These are phyloP conservation scores for Zymoseptoria tritici DNA, from an alignment of 2,329 filamentous ascomycete genomes.

Conservation along the genomic window DNA sequence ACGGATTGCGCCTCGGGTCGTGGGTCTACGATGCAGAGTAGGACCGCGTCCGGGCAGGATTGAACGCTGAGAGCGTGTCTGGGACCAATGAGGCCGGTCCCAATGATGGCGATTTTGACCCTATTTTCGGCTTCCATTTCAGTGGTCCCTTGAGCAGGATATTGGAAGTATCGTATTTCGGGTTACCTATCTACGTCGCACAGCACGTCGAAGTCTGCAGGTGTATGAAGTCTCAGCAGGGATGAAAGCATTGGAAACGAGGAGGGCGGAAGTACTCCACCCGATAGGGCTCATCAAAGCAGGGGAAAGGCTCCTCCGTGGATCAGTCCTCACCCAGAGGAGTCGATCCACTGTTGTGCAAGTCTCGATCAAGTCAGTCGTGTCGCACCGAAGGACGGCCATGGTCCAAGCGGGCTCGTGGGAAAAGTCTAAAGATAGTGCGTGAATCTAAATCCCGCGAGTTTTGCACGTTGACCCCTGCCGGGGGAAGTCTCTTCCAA, in stretches of 20 bases:
- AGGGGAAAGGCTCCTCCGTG: not conserved
- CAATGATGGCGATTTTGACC: conserved; percentile 38
- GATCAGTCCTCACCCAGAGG: not conserved
- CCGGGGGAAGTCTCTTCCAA: conserved; percentile 7
- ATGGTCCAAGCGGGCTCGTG: not conserved
- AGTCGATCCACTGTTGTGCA: not conserved
- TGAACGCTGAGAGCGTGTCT: conserved; percentile 43
- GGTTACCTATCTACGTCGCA: not conserved
- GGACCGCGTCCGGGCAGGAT: conserved; percentile 31
- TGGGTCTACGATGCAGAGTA: conserved; percentile 43
- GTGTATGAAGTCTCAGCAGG: not conserved
- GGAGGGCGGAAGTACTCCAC: not conserved
- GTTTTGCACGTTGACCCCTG: conserved; percentile 2
- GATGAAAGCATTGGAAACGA: not conserved
- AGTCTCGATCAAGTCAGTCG: not conserved
- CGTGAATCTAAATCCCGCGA: not conserved
- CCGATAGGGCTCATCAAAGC: not conserved
- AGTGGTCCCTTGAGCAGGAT: not conserved
- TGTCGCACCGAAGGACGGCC: conserved; percentile 10
- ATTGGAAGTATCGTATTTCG: not conserved
- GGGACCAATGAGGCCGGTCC: conserved; percentile 45
- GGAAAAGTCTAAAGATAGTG: conserved; percentile 4
- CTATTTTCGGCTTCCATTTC: not conserved
- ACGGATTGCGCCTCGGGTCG: conserved; percentile 31
- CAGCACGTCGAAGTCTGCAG: not conserved